A percentile compares a stretch with the other conserved stretches of the same genome.
Evolutionary conservation across 2,329 filamentous ascomycete species (phyloP).

Genomic region (Verticillium isaacii): DNA sequence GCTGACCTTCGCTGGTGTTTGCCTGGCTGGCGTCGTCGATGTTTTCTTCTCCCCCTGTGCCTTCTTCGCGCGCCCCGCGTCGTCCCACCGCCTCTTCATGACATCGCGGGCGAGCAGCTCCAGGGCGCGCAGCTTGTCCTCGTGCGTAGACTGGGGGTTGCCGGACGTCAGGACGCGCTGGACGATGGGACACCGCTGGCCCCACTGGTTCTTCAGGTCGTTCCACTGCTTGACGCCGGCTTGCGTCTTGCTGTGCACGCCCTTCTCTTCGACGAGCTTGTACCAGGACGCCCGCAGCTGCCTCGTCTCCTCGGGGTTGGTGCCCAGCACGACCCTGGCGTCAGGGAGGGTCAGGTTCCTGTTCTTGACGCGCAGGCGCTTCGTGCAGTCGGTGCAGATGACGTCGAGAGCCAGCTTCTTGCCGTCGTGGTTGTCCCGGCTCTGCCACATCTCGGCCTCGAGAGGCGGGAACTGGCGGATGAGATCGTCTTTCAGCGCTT

Average conservation of each 20-base stretch:
- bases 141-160: conserved; percentile 45
- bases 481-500: conserved; percentile 62
- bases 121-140: conserved; percentile 57
- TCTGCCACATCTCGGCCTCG: conserved; percentile 53
- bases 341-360: conserved; percentile 67
- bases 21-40: background rate
- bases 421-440: conserved; percentile 52
- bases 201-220: conserved; percentile 65
- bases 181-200: conserved; percentile 51
- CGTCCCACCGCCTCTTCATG: conserved; percentile 70
- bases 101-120: conserved; percentile 71
- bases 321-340: conserved; percentile 57
- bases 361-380: conserved; percentile 64
- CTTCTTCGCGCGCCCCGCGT: conserved; percentile 39
- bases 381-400: conserved; percentile 77
- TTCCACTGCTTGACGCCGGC: conserved; percentile 68
- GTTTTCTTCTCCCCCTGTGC: background rate
- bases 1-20: background rate
- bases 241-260: conserved; percentile 70
- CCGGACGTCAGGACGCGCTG: conserved; percentile 47
- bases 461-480: conserved; percentile 62
- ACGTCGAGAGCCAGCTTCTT: conserved; percentile 70
- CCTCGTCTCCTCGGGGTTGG: conserved; percentile 44
- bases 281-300: conserved; percentile 63
- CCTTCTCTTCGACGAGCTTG: conserved; percentile 57